Percentiles rank a stretch among this genome's conserved stretches.
These are phyloP conservation scores for Candida ipomoeae DNA, from an alignment of 805 yeast species.

Conservation along the genomic window DNA sequence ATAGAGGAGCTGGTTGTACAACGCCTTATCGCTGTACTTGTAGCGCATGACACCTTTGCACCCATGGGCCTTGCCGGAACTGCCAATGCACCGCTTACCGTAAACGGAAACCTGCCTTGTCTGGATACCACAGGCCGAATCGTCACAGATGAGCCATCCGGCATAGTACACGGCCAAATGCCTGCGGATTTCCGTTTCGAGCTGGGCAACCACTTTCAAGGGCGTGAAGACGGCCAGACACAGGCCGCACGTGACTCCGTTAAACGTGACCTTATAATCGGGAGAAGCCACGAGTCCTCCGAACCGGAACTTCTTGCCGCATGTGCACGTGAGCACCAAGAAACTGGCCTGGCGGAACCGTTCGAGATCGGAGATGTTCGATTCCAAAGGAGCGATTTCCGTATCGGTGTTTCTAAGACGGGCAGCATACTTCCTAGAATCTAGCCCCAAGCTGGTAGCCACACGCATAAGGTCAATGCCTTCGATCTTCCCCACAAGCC, in stretches of 20 bases:
- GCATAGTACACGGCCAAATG: slow-evolving; percentile 76
- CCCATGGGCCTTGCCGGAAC: slow-evolving; percentile 54
- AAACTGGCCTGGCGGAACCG: slow-evolving; percentile 65
- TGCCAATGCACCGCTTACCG: slow-evolving; percentile 79
- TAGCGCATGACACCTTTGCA: slow-evolving; percentile 81
- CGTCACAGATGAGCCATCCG: slow-evolving; percentile 86
- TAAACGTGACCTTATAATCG: slow-evolving; percentile 56
- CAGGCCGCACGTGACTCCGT: slow-evolving; percentile 66
- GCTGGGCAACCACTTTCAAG: slow-evolving; percentile 60
- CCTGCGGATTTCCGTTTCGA: slow-evolving; percentile 67
- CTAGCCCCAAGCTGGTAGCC: slow-evolving; percentile 75
- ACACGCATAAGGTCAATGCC: slow-evolving; percentile 80
- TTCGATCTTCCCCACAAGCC: slow-evolving; percentile 79
- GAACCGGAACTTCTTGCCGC: slow-evolving; percentile 58
- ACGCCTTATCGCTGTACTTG: slow-evolving; percentile 68
- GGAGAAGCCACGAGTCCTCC: slow-evolving; percentile 70
- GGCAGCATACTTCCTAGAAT: slow-evolving; percentile 55
- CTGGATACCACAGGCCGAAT: slow-evolving; percentile 68
- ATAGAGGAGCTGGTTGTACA: slow-evolving; percentile 83
- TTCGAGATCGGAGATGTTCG: slow-evolving; percentile 75
- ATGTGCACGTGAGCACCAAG: slow-evolving; percentile 56
- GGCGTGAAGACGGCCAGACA: slow-evolving; percentile 54
- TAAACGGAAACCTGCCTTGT: slow-evolving; percentile 87
- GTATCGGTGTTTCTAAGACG: slow-evolving; percentile 42
- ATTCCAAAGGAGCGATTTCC: slow-evolving; percentile 69